Base-by-base conservation (phyloP, 164 flowering plant species). In the Dillenia suffruticosa region DNA sequence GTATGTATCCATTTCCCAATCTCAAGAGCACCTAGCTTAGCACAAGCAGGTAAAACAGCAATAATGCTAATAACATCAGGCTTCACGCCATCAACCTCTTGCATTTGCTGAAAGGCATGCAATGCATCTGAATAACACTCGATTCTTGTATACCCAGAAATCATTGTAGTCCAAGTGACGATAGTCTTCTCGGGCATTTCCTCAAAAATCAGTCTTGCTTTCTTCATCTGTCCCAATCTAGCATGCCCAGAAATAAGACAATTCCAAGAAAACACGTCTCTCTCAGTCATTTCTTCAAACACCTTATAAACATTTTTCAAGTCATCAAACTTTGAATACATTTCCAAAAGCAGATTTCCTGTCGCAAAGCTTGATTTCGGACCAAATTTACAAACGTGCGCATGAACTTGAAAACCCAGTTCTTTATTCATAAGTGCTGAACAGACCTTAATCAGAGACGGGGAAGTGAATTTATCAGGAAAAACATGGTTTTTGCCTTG, bases 261-360 rank as follows among this genome's bases (percentile, higher is more conserved):
- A 56, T 90, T 90, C 96, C 94, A 87, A 0, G 88, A 80, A 13
- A 87, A 69, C 24, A 54, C 78, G 79, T 90, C 89, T 74, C 79
- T 82, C 2, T 80, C 81, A 49, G 56, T 12, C 92, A 87, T 85
- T 72, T 68, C 75, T 8, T 85, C 94, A 58, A 90, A 87, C 72
- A 85, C 59, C 51, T 65, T 73, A 8, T 72, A 72, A 7, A 88
- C 96, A 52, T 71, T 75, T 1, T 0, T 9, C 24, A 90, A 49
- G 64, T 62, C 46, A 56, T 70, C 84, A 55, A 82, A 82, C 54
- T 87, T 90, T 2, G 70, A 51, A 46, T 86, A 90, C 91, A 90
- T 76, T 52, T 87, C 87, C 52, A 87, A 63, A 15, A 87, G 67
- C n/a, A 87, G 71, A 72, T 82, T 89, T 48, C 74, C 79, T 3